Evolutionary conservation across 768 basidiomycete species (phyloP).

Genomic region (Boletales sp.): DNA sequence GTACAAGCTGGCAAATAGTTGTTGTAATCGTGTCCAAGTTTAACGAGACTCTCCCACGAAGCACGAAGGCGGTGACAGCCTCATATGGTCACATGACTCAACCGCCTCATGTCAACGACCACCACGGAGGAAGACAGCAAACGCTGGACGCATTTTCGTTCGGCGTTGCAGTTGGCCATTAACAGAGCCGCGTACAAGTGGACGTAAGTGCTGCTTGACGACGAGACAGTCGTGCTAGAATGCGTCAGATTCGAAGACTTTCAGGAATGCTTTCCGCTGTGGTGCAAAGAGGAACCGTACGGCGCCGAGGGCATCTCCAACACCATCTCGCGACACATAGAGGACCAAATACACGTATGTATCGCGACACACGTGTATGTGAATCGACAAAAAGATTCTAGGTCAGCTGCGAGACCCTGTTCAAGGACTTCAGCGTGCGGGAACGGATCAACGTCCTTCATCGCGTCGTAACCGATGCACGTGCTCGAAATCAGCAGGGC

Average conservation of each 20-base stretch:
- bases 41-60: no score
- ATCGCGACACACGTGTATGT: not conserved
- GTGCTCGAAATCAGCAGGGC: slow-evolving; percentile 47
- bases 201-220: slow-evolving; percentile 37
- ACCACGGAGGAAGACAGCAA: slow-evolving; percentile 36
- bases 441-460: slow-evolving; percentile 72
- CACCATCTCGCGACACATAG: slow-evolving; percentile 68
- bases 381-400: slow-evolving; percentile 24
- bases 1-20: no score
- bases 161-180: slow-evolving; percentile 50
- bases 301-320: slow-evolving; percentile 59
- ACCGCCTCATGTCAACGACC: not conserved
- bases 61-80: no score
- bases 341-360: slow-evolving; percentile 50
- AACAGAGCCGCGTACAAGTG: slow-evolving; percentile 51
- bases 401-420: slow-evolving; percentile 67
- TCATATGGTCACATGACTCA: slow-evolving; percentile 21
- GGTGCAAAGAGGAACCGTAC: slow-evolving; percentile 63
- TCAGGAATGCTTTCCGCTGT: slow-evolving; percentile 63
- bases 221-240: not conserved
- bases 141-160: slow-evolving; percentile 50
- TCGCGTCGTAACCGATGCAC: slow-evolving; percentile 62
- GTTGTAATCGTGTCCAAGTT: no score
- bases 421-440: slow-evolving; percentile 62
- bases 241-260: slow-evolving; percentile 45